These are phyloP conservation scores for Kwoniella shandongensis DNA, from an alignment of 768 basidiomycete genomes.

Conservation along the genomic window DNA sequence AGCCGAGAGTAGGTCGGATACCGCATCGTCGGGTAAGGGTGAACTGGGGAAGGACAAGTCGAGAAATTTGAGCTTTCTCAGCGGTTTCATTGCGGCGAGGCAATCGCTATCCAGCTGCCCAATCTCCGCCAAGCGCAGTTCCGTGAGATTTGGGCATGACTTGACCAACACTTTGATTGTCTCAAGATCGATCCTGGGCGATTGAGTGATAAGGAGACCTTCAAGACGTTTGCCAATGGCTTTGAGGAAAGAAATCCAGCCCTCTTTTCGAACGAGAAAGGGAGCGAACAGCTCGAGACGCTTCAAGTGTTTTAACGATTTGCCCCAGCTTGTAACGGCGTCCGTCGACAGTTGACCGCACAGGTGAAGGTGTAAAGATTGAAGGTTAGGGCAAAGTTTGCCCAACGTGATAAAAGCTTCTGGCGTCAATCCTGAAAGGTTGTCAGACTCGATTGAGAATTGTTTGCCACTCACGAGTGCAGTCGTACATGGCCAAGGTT, in stretches of 20 bases:
- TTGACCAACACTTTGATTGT: constrained; percentile 65
- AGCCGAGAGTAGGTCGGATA: constrained; percentile 61
- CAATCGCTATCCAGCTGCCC: constrained; percentile 70
- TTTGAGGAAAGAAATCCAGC: constrained; percentile 75
- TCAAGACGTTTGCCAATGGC: constrained; percentile 63
- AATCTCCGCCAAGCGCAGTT: constrained; percentile 75
- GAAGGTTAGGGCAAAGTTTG: constrained; percentile 79
- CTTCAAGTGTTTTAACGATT: constrained; percentile 65
- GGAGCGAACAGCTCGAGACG: constrained; percentile 81
- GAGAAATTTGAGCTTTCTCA: constrained; percentile 61
- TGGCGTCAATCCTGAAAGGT: constrained; percentile 65
- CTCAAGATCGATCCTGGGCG: constrained; percentile 75
- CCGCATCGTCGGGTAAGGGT: constrained; percentile 62
- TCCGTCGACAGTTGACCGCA: constrained; percentile 74
- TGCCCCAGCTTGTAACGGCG: constrained; percentile 58
- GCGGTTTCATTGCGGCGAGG: constrained; percentile 59
- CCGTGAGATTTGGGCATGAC: constrained; percentile 62
- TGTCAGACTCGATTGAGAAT: background rate
- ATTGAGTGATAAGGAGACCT: constrained; percentile 77
- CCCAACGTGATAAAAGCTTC: constrained; percentile 70
- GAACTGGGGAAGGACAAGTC: constrained; percentile 63
- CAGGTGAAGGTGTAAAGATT: constrained; percentile 73
- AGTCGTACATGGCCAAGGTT: constrained; percentile 76
- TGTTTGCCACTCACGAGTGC: constrained; percentile 67
- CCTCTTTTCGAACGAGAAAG: constrained; percentile 62